Conservation (phyloP, 129 eudicot genomes). For the Flaveria bidentis region DNA sequence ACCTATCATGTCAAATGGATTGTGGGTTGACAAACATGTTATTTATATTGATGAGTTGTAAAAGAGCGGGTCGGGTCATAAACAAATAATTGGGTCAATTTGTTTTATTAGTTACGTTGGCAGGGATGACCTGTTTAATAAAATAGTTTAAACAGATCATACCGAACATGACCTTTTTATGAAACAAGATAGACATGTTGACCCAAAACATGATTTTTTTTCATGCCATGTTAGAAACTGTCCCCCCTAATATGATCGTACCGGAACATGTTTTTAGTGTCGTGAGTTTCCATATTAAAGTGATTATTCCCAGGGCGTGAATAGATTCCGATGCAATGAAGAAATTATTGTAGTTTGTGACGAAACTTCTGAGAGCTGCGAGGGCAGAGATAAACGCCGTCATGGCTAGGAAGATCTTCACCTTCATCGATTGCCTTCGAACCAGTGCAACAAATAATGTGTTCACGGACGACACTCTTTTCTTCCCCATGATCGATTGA, state of each 20-base stretch:
- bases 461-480: slow-evolving; percentile 61
- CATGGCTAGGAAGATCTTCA: slow-evolving; percentile 53
- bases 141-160: too few species aligned
- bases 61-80: too few species aligned
- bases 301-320: slow-evolving; percentile 69
- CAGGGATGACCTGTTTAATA: too few species aligned
- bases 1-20: too few species aligned
- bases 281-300: slow-evolving; percentile 72
- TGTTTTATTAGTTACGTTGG: too few species aligned
- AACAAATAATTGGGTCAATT: too few species aligned
- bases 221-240: too few species aligned
- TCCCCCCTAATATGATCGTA: background rate
- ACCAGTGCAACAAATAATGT: slow-evolving; percentile 59
- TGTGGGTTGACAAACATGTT: too few species aligned
- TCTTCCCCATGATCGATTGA: slow-evolving; percentile 49
- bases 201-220: too few species aligned
- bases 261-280: slow-evolving; percentile 79
- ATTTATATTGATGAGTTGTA: too few species aligned
- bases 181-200: too few species aligned
- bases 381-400: slow-evolving; percentile 43
- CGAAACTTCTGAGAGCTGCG: slow-evolving; percentile 48
- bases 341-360: slow-evolving; percentile 52
- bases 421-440: slow-evolving; percentile 59
- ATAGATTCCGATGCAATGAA: slow-evolving; percentile 66
- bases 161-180: too few species aligned